Percentiles rank a stretch among this genome's conserved stretches.
phyloP scores from a whole-genome alignment of 2,329 filamentous ascomycete species.

The Byssothecium circinans region DNA sequence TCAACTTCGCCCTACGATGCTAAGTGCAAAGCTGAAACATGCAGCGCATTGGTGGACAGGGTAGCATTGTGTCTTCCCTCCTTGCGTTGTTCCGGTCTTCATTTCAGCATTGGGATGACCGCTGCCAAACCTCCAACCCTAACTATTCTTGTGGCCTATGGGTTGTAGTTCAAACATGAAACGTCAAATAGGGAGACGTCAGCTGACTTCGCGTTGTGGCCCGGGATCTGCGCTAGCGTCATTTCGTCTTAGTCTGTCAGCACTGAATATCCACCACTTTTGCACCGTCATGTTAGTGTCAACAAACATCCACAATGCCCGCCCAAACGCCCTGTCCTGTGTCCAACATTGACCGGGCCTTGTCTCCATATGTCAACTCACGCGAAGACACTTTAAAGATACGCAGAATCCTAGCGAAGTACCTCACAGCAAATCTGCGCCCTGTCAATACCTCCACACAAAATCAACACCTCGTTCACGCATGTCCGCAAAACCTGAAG shows the following conservation, averaged over 20 bases:
- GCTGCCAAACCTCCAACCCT: no score
- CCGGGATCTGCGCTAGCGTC: neutral
- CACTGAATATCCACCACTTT: no score
- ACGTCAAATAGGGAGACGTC: neutral
- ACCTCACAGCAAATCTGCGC: conserved; percentile 34
- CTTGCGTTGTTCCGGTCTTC: neutral
- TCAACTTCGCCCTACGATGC: no score
- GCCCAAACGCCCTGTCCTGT: conserved; percentile 34
- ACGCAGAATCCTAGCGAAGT: conserved; percentile 35
- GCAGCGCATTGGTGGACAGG: no score
- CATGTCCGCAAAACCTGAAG: conserved; percentile 27
- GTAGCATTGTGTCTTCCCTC: neutral
- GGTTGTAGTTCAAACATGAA: neutral
- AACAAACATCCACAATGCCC: conserved; percentile 1
- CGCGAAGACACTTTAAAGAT: conserved; percentile 43
- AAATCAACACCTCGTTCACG: conserved; percentile 36
- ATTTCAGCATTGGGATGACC: no score
- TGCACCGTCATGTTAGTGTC: no score
- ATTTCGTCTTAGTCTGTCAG: neutral
- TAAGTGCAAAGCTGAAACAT: neutral
- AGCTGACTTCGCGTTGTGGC: neutral
- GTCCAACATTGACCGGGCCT: conserved; percentile 38
- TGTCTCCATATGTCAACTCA: conserved; percentile 41
- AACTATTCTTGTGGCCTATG: neutral
- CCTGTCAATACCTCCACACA: conserved; percentile 31